phyloP scores from a whole-genome alignment of 202 grass and related monocot species.

The Brachypodium distachyon region DNA sequence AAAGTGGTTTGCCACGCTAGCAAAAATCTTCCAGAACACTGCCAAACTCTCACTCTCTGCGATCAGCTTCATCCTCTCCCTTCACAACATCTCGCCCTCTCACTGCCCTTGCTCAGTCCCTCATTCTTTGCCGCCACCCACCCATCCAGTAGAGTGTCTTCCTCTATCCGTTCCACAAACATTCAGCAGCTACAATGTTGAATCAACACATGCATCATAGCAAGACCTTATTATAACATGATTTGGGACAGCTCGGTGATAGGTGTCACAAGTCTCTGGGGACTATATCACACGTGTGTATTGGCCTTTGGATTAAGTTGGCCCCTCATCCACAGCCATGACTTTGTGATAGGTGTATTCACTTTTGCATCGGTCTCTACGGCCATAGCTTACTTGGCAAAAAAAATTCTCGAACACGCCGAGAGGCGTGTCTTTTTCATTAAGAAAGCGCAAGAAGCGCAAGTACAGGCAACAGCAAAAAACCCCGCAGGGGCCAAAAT shows the following conservation, averaged over 20 bases:
- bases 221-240: background rate
- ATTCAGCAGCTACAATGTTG: background rate
- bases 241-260: background rate
- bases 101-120: background rate
- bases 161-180: background rate
- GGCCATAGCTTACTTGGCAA: background rate
- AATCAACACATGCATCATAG: background rate
- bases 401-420: too few species aligned
- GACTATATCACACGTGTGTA: background rate
- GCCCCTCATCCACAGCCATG: background rate
- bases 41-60: too few species aligned
- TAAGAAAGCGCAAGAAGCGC: too few species aligned
- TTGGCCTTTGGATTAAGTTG: background rate
- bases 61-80: background rate
- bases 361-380: too few species aligned
- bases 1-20: too few species aligned
- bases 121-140: background rate
- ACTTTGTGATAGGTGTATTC: too few species aligned
- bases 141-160: background rate
- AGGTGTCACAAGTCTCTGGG: background rate
- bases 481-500: too few species aligned
- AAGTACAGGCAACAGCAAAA: too few species aligned
- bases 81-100: background rate
- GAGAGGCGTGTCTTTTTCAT: too few species aligned
- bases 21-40: too few species aligned